Percentiles rank a stretch among this genome's conserved stretches.
Conservation (phyloP, 805 yeast genomes). For the Ogataea salicorniae region DNA sequence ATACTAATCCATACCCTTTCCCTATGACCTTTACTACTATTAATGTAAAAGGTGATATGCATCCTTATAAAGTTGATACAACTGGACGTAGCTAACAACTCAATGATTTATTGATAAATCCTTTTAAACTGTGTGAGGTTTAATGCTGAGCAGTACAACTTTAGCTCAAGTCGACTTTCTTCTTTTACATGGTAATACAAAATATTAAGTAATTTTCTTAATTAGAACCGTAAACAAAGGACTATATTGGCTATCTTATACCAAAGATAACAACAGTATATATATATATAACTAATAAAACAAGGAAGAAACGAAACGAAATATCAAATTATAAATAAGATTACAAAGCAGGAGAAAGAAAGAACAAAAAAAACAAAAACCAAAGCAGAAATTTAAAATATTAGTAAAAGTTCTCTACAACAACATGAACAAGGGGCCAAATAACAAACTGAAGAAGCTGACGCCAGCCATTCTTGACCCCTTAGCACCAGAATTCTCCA, state of each 20-base stretch:
- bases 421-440: constrained; percentile 10
- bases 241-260: not conserved
- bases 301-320: constrained; percentile 1
- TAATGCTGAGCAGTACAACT: too few relatives aligned
- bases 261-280: not conserved
- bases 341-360: not conserved
- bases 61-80: too few relatives aligned
- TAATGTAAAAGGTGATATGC: too few relatives aligned
- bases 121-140: too few relatives aligned
- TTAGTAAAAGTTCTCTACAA: not conserved
- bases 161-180: too few relatives aligned
- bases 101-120: too few relatives aligned
- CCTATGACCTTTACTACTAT: too few relatives aligned
- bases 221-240: not conserved
- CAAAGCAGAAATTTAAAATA: not conserved
- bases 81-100: too few relatives aligned
- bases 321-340: not conserved
- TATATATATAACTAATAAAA: not conserved
- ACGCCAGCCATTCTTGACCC: not conserved
- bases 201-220: too few relatives aligned
- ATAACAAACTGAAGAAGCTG: constrained; percentile 10
- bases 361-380: not conserved
- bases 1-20: too few relatives aligned
- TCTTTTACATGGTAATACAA: too few relatives aligned
- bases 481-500: constrained; percentile 14